Conservation (phyloP, 352 stramenopile species). For the Phytopythium chamaehyphon region DNA sequence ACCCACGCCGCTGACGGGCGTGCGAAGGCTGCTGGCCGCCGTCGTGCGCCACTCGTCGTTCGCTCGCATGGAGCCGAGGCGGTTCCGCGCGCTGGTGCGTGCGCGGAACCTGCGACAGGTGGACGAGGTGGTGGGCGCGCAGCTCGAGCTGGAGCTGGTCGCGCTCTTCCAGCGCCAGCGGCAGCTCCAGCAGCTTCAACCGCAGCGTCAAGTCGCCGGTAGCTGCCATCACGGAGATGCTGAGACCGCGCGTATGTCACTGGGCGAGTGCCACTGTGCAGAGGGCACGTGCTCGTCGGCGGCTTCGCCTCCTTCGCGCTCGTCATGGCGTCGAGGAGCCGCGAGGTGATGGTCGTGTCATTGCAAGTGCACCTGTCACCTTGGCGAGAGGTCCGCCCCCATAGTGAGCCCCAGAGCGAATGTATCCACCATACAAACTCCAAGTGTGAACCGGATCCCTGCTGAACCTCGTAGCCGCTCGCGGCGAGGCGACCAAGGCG, state of each 20-base stretch:
- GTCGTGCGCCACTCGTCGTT: slow-evolving; percentile 30
- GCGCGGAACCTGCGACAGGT: slow-evolving; percentile 40
- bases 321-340: too few relatives aligned
- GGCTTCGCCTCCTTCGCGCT: neutral
- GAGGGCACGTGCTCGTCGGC: neutral
- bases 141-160: slow-evolving; percentile 39
- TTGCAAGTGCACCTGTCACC: neutral
- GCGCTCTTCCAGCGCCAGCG: slow-evolving; percentile 42
- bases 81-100: slow-evolving; percentile 52
- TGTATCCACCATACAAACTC: too few relatives aligned
- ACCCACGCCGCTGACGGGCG: neutral
- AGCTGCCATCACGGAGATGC: too few relatives aligned
- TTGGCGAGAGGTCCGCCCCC: neutral
- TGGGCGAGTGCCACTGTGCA: neutral
- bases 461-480: neutral
- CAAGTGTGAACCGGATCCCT: neutral
- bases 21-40: slow-evolving; percentile 14
- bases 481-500: neutral
- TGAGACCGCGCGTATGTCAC: neutral
- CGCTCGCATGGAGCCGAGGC: slow-evolving; percentile 34
- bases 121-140: slow-evolving; percentile 23
- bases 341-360: too few relatives aligned
- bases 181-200: neutral
- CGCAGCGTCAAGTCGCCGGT: too few relatives aligned
- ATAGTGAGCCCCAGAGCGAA: neutral